phyloP scores from a whole-genome alignment of 805 yeast genomes.

The Candida gorgasii region DNA sequence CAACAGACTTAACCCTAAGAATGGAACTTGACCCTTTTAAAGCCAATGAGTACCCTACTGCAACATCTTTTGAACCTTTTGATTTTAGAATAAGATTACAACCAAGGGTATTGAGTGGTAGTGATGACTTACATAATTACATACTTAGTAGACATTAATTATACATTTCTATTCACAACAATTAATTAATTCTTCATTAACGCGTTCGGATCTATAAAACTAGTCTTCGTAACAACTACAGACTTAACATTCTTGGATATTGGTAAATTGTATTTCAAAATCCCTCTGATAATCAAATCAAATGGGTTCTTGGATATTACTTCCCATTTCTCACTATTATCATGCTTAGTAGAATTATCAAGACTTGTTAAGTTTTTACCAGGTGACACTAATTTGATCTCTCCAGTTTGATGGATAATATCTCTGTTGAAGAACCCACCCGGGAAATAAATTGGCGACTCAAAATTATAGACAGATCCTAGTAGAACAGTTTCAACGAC shows the following conservation, averaged over 20 bases:
- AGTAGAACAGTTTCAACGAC: conserved; percentile 66
- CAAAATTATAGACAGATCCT: conserved; percentile 67
- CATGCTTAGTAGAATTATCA: conserved; percentile 27
- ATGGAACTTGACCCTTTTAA: conserved; percentile 55
- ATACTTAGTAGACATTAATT: not conserved
- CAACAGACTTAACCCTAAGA: conserved; percentile 25
- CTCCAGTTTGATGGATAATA: conserved; percentile 60
- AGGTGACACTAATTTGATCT: conserved; percentile 71
- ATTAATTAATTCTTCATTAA: not conserved
- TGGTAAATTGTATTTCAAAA: conserved; percentile 74
- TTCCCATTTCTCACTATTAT: conserved; percentile 65
- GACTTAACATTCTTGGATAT: conserved; percentile 52
- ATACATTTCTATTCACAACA: not conserved
- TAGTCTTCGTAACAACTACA: conserved; percentile 60
- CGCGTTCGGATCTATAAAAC: conserved; percentile 53
- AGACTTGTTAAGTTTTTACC: conserved; percentile 49
- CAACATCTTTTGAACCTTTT: conserved; percentile 64
- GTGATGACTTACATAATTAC: conserved; percentile 22
- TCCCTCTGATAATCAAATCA: conserved; percentile 81
- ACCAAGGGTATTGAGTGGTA: conserved; percentile 21
- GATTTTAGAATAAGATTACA: conserved; percentile 31
- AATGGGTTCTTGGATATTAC: conserved; percentile 75
- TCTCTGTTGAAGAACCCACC: conserved; percentile 77
- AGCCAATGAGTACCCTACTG: conserved; percentile 52
- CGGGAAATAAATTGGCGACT: conserved; percentile 69